Base-by-base conservation (phyloP, 2,329 filamentous ascomycete genomes). In the Botrytis paeoniae region DNA sequence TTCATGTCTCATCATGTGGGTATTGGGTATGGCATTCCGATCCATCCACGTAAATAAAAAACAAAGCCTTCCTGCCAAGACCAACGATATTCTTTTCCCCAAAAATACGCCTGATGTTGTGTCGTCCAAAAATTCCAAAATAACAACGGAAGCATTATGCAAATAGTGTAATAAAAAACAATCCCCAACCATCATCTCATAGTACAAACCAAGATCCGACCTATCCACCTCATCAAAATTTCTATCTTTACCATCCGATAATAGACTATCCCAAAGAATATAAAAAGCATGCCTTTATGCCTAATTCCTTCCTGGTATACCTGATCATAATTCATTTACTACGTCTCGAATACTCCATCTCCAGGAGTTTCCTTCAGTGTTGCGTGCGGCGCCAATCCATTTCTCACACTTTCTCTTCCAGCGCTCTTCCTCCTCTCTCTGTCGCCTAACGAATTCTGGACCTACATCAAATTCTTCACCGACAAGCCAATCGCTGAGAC, bases 401-500 rank as follows among this genome's bases (percentile, higher is more conserved):
- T 89, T 91, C 80, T 93, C 91, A 77, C 95, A 95, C 83, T 95
- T 95, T 81, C 91, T 91, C 77, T 92, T 88, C 96, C 96, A 99
- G 75, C 93, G 88, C 65, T 93, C 91, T 83, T 99, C 96, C 83
- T 99, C 96, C 79, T 95, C 94, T 74, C 93, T 88, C 80, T 98
- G 95, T 75, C 95, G 87, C 78, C 91, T 88, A 75, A 98, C 91
- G 80, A 98, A 99, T 81, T 97, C 94, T 4, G 95, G 96, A 0
- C 96, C 96, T 72, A 99, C 94, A 80, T 99, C 96, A 79, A 99
- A 99, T 81, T 99, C 96, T 82, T 99, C 96, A 70, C 94, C 94
- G 20, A 98, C 93, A 68, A 93, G 89, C 87, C 93, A 95, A 79
- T 95, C 92, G 73, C 89, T 89, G 75, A 89, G 82, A 25, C 75